Evolutionary conservation across 192 early-diverging fungal genomes (phyloP).

Genomic region (Umbelopsis sp.): DNA sequence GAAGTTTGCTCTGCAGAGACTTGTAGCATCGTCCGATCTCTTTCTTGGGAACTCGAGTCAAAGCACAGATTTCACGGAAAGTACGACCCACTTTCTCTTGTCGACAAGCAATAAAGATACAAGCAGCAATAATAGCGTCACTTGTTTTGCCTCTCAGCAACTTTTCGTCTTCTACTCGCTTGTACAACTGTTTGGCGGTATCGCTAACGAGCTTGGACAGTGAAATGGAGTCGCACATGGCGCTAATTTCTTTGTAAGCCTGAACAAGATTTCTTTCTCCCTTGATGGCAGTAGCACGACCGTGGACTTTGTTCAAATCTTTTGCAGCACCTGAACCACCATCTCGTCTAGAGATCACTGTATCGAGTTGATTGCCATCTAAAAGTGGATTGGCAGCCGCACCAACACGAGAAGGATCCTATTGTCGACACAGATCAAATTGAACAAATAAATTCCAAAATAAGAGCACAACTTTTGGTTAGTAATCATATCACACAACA

Average conservation of each 20-base stretch:
- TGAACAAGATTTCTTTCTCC: constrained; percentile 74
- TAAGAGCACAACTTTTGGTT: constrained; percentile 1
- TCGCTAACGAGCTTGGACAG: constrained; percentile 73
- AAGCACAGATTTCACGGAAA: constrained; percentile 90
- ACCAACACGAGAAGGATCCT: constrained; percentile 90
- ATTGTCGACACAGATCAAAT: neutral
- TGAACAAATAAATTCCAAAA: neutral
- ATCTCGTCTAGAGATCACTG: constrained; percentile 77
- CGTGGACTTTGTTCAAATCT: constrained; percentile 74
- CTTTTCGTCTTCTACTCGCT: constrained; percentile 82
- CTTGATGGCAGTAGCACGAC: constrained; percentile 70
- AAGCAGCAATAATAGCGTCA: constrained; percentile 86
- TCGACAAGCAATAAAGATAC: constrained; percentile 92
- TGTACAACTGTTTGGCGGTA: constrained; percentile 88
- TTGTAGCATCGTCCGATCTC: constrained; percentile 90
- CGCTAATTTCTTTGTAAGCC: constrained; percentile 76
- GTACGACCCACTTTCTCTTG: constrained; percentile 84
- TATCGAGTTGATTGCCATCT: constrained; percentile 81
- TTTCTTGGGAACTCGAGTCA: constrained; percentile 91
- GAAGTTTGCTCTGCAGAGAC: constrained; percentile 57
- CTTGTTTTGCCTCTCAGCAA: constrained; percentile 78
- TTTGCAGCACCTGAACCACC: constrained; percentile 72
- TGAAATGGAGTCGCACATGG: constrained; percentile 82
- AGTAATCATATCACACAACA: neutral
- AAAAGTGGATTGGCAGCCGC: constrained; percentile 77